Percentiles rank a stretch among this genome's conserved stretches.
Evolutionary conservation across 257 asterid genomes (phyloP).

Genomic region (Mitragyna speciosa): DNA sequence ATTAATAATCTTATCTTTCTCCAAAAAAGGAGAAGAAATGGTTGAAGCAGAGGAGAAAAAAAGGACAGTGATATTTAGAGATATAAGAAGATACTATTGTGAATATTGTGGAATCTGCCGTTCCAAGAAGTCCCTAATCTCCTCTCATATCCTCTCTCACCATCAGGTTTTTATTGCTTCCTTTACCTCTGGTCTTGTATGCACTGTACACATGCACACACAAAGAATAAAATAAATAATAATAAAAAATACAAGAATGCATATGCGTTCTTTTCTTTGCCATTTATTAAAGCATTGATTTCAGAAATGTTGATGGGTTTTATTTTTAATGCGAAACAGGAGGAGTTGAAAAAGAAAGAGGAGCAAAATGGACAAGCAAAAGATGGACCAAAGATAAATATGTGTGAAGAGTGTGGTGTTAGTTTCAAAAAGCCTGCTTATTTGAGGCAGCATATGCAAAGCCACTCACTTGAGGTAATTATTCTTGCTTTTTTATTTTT

Average conservation of each 20-base stretch:
- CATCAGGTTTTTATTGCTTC: constrained; percentile 54
- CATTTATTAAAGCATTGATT: background rate
- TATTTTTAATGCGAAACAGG: background rate
- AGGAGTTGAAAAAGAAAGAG: constrained; percentile 37
- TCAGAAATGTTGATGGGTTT: background rate
- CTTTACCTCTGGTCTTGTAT: no score
- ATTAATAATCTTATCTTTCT: background rate
- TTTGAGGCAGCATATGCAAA: constrained; percentile 87
- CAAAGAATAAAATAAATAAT: no score
- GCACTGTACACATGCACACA: no score
- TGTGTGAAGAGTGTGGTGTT: constrained; percentile 68
- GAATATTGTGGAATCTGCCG: constrained; percentile 86
- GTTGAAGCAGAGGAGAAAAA: constrained; percentile 32
- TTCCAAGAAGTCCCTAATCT: constrained; percentile 72
- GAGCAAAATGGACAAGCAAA: constrained; percentile 33
- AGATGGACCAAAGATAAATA: constrained; percentile 35
- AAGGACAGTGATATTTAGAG: constrained; percentile 51
- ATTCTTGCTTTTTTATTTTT: background rate
- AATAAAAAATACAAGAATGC: no score
- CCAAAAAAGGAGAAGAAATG: background rate
- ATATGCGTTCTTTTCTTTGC: no score
- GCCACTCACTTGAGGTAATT: constrained; percentile 77
- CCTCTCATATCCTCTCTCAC: constrained; percentile 55
- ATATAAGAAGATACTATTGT: constrained; percentile 71
- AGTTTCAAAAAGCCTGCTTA: constrained; percentile 77